Evolutionary conservation across 2,329 filamentous ascomycete species (phyloP), one percentile per base, ranked within the genome.

Genomic region (Alternaria postmessia): DNA sequence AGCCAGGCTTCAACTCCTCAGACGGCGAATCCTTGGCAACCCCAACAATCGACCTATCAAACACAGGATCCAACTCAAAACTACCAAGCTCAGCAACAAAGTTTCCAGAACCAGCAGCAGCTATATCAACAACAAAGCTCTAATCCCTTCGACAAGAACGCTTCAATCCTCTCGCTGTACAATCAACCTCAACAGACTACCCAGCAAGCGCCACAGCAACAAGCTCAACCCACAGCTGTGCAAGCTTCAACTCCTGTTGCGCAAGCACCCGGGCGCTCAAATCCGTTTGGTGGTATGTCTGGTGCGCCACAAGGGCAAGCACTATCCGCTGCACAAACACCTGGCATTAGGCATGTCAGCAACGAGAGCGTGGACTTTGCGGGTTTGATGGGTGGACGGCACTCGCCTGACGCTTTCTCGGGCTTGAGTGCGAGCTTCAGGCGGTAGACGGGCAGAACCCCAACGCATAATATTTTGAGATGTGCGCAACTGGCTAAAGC

Each of bases 321-420:
- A 53, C 65, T 65, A 51, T 62, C 54, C 63, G 67, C 67, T 24
- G 62, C 62, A n/a, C 71, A 72, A 34, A 66, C 63, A 2, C 67
- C 66, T 57, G 56, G 64, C 16, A 28, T 70, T 6, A 66, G 86
- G 71, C 78, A 87, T 80, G 76, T 80, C 16, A 93, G 90, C 70
- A 85, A 90, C 49, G 91, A 93, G 72, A 93, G 91, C 75, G 87
- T 92, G 75, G 82, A 83, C 61, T 84, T 84, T 62, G 87, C 83
- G 56, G 84, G 88, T 66, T 86, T 90, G 41, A 83, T 87, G 76
- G 85, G 69, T 68, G 91, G 91, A 9, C 82, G 91, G 42, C 91
- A 93, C 72, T 93, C 90, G 69, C 91, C 91, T 4, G 91, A 94
- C 77, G 91, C 91, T 14, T 94, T 93, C 83, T 88, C 91, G 3